A percentile compares a stretch with the other conserved stretches of the same genome.
These are phyloP conservation scores for Perilla frutescens DNA, from an alignment of 257 asterid genomes.

Conservation along the genomic window DNA sequence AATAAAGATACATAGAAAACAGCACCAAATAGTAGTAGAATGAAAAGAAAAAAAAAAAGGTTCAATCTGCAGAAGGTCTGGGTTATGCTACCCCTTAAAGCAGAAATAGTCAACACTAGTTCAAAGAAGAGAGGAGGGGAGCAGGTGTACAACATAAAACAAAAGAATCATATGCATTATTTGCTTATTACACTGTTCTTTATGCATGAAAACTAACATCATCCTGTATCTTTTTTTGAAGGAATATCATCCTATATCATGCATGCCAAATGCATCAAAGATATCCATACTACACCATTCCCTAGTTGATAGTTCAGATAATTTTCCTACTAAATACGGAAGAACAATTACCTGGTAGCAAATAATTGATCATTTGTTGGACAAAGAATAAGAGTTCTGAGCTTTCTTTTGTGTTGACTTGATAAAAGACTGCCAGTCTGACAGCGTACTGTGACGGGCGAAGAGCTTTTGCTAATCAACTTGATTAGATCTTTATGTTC, in stretches of 20 bases:
- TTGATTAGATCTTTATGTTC: conserved; percentile 57
- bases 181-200: neutral
- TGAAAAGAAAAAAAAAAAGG: neutral
- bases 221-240: neutral
- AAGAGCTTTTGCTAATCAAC: conserved; percentile 52
- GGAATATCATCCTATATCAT: conserved; percentile 16
- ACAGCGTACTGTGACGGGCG: conserved; percentile 50
- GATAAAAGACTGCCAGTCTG: conserved; percentile 49
- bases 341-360: conserved; percentile 64
- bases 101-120: neutral
- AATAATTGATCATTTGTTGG: conserved; percentile 72
- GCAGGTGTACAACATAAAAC: conserved; percentile 9
- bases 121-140: conserved; percentile 10
- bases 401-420: conserved; percentile 77
- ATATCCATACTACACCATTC: conserved; percentile 14
- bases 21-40: conserved; percentile 2
- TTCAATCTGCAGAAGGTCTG: neutral
- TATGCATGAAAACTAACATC: conserved; percentile 19
- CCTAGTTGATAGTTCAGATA: conserved; percentile 13
- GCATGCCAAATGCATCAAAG: neutral
- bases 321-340: conserved; percentile 1
- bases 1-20: neutral
- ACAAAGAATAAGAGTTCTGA: conserved; percentile 69
- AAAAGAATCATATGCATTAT: conserved; percentile 13
- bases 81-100: conserved; percentile 12